Evolutionary conservation across 169 alveolate species (phyloP).

Genomic region (Eimeria maxima): DNA sequence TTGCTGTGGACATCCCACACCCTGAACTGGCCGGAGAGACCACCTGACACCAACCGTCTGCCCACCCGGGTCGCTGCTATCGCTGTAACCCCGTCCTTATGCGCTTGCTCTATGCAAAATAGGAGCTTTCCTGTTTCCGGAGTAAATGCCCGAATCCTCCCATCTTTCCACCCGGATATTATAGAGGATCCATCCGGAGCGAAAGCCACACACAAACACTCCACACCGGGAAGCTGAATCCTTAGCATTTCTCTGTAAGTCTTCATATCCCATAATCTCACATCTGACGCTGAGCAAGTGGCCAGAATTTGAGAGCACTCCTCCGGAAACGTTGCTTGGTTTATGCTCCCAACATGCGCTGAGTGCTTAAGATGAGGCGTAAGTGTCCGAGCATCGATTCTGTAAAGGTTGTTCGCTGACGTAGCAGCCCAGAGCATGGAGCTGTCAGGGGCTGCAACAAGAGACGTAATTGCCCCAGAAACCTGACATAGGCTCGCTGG

Average conservation of each 20-base stretch:
- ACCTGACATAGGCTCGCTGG: slow-evolving; percentile 86
- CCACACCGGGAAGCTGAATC: slow-evolving; percentile 95
- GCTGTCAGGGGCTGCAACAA: slow-evolving; percentile 92
- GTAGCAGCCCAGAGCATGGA: slow-evolving; percentile 95
- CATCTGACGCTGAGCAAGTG: slow-evolving; percentile 94
- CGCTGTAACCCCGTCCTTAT: slow-evolving; percentile 95
- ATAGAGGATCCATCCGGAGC: slow-evolving; percentile 77
- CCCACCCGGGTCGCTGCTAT: slow-evolving; percentile 85
- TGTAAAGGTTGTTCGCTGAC: slow-evolving; percentile 92
- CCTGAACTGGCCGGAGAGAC: slow-evolving; percentile 96
- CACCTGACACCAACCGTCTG: slow-evolving; percentile 87
- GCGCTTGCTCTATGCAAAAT: slow-evolving; percentile 95
- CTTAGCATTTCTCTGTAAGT: slow-evolving; percentile 93
- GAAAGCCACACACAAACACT: slow-evolving; percentile 90
- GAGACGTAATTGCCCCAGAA: slow-evolving; percentile 94
- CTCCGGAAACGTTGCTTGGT: slow-evolving; percentile 84
- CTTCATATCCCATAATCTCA: slow-evolving; percentile 96
- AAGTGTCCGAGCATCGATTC: slow-evolving; percentile 93
- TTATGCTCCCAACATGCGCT: slow-evolving; percentile 94
- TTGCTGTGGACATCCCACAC: slow-evolving; percentile 89
- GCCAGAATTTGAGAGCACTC: slow-evolving; percentile 89
- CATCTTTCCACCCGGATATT: slow-evolving; percentile 81
- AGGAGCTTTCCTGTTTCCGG: slow-evolving; percentile 95
- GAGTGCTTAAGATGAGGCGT: slow-evolving; percentile 94
- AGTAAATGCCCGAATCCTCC: slow-evolving; percentile 94